Conservation (phyloP, 2,329 filamentous ascomycete species). For the Claviceps purpurea region DNA sequence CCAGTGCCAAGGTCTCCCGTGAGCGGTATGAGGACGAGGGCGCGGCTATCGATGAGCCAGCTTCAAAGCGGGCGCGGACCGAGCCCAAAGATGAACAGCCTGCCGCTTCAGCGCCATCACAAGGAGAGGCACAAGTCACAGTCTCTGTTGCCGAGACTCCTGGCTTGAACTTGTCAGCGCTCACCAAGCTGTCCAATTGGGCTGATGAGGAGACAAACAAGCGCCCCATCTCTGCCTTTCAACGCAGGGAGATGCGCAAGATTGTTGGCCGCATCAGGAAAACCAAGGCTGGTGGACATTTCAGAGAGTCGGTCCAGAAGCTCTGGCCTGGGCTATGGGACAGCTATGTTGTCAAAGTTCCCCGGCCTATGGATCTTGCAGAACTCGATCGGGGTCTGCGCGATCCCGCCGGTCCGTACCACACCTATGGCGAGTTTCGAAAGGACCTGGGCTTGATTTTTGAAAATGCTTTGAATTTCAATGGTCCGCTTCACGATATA, state of each 20-base stretch:
- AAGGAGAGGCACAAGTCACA: constrained; percentile 2
- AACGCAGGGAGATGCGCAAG: constrained; percentile 49
- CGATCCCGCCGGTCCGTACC: constrained; percentile 44
- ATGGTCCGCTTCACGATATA: constrained; percentile 64
- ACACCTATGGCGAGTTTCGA: constrained; percentile 57
- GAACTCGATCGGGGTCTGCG: constrained; percentile 74
- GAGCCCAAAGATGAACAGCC: constrained; percentile 36
- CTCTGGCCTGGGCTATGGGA: constrained; percentile 64
- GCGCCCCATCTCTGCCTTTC: constrained; percentile 41
- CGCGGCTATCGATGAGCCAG: constrained; percentile 46
- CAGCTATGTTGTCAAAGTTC: constrained; percentile 55
- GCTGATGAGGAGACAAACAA: constrained; percentile 29
- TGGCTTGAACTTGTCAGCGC: constrained; percentile 7
- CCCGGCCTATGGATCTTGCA: constrained; percentile 70
- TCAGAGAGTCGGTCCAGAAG: constrained; percentile 63
- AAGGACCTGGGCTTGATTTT: constrained; percentile 66
- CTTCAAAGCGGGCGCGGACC: constrained; percentile 69
- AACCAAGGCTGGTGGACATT: constrained; percentile 65
- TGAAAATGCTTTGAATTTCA: constrained; percentile 68
- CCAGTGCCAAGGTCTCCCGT: constrained; percentile 51
- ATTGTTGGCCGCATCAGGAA: constrained; percentile 69
- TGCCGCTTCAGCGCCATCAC: constrained; percentile 7
- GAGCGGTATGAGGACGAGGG: constrained; percentile 77
- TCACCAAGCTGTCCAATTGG: constrained; percentile 24
- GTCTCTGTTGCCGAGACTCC: constrained; percentile 5